Percentiles rank a stretch among this genome's conserved stretches.
Conservation (phyloP, 257 asterid genomes). For the Solanum infundibuliforme region DNA sequence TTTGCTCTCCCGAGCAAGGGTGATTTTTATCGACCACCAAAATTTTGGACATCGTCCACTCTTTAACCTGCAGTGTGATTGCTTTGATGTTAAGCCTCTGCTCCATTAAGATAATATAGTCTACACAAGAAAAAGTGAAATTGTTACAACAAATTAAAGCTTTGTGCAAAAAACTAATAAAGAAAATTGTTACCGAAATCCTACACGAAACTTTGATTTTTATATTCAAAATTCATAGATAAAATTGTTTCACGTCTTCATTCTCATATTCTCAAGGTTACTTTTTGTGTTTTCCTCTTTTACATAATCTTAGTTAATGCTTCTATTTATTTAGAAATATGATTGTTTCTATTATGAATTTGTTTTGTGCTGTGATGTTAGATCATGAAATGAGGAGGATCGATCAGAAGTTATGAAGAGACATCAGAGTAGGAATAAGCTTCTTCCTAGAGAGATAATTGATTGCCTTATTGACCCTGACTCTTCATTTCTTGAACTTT, state of each 20-base stretch:
- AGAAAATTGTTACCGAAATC: slow-evolving; percentile 7
- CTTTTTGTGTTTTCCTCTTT: not conserved
- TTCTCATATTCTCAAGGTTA: slow-evolving; percentile 53
- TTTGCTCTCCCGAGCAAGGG: too few relatives aligned
- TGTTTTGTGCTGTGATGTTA: not conserved
- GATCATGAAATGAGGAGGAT: slow-evolving; percentile 79
- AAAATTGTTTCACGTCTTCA: slow-evolving; percentile 57
- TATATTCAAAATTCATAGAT: slow-evolving; percentile 65
- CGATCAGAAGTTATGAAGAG: slow-evolving; percentile 57
- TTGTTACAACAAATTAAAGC: too few relatives aligned
- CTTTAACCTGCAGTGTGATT: too few relatives aligned
- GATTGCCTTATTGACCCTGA: slow-evolving; percentile 78
- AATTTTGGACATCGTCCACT: too few relatives aligned
- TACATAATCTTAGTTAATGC: not conserved
- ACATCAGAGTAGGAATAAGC: slow-evolving; percentile 68
- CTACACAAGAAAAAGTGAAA: too few relatives aligned
- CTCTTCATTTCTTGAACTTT: slow-evolving; percentile 92
- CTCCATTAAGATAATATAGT: too few relatives aligned
- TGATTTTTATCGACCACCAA: too few relatives aligned
- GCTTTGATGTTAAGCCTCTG: too few relatives aligned
- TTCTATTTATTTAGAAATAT: not conserved
- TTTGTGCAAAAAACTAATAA: too few relatives aligned
- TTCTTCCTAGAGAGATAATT: slow-evolving; percentile 83
- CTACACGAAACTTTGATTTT: slow-evolving; percentile 63
- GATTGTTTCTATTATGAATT: not conserved